Percentiles rank a stretch among this genome's conserved stretches.
Conservation (phyloP, 257 asterid genomes). For the Solanum dulcamara region DNA sequence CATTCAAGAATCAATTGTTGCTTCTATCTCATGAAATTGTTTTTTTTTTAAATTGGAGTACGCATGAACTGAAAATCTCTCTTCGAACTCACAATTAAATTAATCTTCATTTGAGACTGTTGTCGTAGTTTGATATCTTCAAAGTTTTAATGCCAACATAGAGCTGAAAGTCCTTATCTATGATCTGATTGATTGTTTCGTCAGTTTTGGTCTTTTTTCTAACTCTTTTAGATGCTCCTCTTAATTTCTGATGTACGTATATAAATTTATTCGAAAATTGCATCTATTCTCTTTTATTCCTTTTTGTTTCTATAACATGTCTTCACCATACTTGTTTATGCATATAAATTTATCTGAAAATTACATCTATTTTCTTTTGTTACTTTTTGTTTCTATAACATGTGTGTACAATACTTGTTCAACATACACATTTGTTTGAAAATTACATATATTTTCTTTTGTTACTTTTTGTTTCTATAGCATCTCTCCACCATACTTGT, state of each 20-base stretch:
- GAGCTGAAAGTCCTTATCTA: not conserved
- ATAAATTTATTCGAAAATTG: not conserved
- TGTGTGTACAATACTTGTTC: not conserved
- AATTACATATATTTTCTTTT: not conserved
- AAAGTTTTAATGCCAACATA: not conserved
- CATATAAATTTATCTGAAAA: not conserved
- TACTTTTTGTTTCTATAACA: not conserved
- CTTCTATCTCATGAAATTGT: not conserved
- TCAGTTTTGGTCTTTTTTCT: not conserved
- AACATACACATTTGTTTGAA: not conserved
- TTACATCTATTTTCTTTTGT: not conserved
- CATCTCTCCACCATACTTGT: not conserved
- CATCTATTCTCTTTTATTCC: not conserved
- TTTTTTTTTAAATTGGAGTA: not conserved
- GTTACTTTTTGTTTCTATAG: not conserved
- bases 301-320: not conserved
- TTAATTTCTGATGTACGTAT: not conserved
- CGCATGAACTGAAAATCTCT: not conserved
- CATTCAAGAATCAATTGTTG: not conserved
- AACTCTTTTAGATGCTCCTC: not conserved
- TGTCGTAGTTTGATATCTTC: not conserved
- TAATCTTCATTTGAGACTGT: not conserved
- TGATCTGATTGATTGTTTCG: not conserved
- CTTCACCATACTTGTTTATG: not conserved
- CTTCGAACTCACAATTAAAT: not conserved